phyloP scores from a whole-genome alignment of 2,329 filamentous ascomycete genomes.

The Monosporascus sp. region DNA sequence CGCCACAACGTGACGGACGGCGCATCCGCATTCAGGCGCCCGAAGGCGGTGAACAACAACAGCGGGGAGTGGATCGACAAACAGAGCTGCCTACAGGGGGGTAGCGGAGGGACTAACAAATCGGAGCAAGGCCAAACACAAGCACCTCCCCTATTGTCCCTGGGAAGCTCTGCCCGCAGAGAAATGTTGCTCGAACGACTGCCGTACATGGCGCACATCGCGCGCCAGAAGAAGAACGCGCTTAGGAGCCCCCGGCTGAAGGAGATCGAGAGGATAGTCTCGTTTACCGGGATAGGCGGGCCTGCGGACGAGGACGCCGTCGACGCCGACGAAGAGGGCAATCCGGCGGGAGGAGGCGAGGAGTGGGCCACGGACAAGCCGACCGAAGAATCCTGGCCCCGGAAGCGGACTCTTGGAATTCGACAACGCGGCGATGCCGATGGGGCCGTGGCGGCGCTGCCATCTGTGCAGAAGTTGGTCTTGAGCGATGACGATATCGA shows the following conservation, averaged over 20 bases:
- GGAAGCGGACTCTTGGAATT: slow-evolving; percentile 40
- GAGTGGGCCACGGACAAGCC: slow-evolving; percentile 60
- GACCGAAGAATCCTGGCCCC: slow-evolving; percentile 47
- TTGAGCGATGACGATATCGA: slow-evolving; percentile 84
- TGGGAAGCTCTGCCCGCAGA: slow-evolving; percentile 61
- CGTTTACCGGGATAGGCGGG: slow-evolving; percentile 55
- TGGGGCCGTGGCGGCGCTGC: slow-evolving; percentile 30
- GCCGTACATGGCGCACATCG: slow-evolving; percentile 75
- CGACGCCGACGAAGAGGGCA: slow-evolving; percentile 36
- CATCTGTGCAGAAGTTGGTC: slow-evolving; percentile 61
- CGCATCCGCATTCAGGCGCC: slow-evolving; percentile 44
- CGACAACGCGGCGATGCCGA: slow-evolving; percentile 25
- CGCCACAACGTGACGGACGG: slow-evolving; percentile 38
- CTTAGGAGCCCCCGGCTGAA: slow-evolving; percentile 36
- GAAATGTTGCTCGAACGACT: slow-evolving; percentile 81
- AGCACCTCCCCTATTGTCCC: slow-evolving; percentile 44
- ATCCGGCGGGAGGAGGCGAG: slow-evolving; percentile 36
- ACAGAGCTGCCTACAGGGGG: slow-evolving; percentile 13
- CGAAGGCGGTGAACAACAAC: slow-evolving; percentile 27
- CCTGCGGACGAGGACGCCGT: slow-evolving; percentile 25
- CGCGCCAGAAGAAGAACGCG: slow-evolving; percentile 35
- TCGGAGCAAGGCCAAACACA: slow-evolving; percentile 16
- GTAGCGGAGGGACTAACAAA: slow-evolving; percentile 13
- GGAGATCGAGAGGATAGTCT: slow-evolving; percentile 64
- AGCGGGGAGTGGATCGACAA: slow-evolving; percentile 13